Percentiles rank a stretch among this genome's conserved stretches.
Evolutionary conservation across 805 yeast species (phyloP).

Genomic region (Nakazawaea wickerhamii): DNA sequence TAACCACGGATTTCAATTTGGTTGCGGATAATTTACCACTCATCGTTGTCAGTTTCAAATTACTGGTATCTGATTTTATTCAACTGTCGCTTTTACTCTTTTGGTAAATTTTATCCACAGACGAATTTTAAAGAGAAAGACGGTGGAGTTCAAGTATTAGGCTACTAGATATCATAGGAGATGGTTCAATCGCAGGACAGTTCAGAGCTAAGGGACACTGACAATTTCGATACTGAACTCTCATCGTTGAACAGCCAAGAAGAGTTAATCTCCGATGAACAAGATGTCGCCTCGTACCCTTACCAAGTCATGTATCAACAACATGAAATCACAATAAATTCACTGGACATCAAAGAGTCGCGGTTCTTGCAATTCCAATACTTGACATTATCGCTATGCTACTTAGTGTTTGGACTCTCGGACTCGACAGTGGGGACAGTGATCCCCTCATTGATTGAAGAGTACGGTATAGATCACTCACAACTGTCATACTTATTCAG

Average conservation of each 20-base stretch:
- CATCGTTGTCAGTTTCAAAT: too few relatives aligned
- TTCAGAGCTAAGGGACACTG: not conserved
- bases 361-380: constrained; percentile 38
- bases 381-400: constrained; percentile 30
- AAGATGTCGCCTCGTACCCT: constrained; percentile 5
- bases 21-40: constrained; percentile 3
- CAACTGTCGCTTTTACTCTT: not conserved
- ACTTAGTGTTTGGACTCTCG: constrained; percentile 46
- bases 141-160: too few relatives aligned
- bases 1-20: constrained; percentile 39
- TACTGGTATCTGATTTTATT: too few relatives aligned
- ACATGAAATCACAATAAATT: constrained; percentile 27
- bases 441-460: constrained; percentile 43
- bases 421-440: constrained; percentile 61
- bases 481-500: constrained; percentile 45
- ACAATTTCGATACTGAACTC: constrained; percentile 1
- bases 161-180: too few relatives aligned
- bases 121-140: too few relatives aligned
- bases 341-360: constrained; percentile 35
- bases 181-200: not conserved
- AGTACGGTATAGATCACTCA: constrained; percentile 44
- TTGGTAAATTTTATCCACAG: too few relatives aligned
- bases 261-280: not conserved
- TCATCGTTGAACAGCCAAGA: not conserved
- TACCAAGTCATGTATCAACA: constrained; percentile 15